These are phyloP conservation scores for Anthracocystis panici-leucophaei DNA, from an alignment of 1,284 basidiomycete species.

Conservation along the genomic window DNA sequence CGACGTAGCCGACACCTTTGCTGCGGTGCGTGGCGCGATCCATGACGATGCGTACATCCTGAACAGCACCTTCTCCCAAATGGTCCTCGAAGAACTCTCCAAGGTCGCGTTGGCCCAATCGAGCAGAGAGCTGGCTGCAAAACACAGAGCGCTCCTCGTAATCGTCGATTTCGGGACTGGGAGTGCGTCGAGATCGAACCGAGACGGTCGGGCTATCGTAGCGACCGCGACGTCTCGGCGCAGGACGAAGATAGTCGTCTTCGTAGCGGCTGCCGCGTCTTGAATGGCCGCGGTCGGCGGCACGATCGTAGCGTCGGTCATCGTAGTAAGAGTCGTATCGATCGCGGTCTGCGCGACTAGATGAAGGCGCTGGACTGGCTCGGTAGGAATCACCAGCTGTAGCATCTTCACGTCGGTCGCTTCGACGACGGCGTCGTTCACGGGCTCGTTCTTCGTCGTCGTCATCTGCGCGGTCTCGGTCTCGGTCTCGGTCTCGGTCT, in stretches of 20 bases:
- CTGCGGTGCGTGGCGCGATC: conserved; percentile 91
- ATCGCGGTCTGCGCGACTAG: conserved; percentile 33
- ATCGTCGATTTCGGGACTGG: conserved; percentile 65
- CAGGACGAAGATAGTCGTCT: conserved; percentile 25
- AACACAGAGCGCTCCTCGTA: conserved; percentile 94
- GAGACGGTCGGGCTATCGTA: conserved; percentile 38
- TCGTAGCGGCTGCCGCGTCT: conserved; percentile 30
- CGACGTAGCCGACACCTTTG: conserved; percentile 97
- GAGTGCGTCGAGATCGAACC: conserved; percentile 42
- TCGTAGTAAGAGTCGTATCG: conserved; percentile 47
- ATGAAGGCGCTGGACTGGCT: conserved; percentile 32
- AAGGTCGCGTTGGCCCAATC: conserved; percentile 92
- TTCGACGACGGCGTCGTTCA: conserved; percentile 56
- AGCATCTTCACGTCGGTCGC: conserved; percentile 30
- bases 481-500: conserved; percentile 40
- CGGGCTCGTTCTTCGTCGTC: conserved; percentile 71
- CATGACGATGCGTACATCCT: conserved; percentile 94
- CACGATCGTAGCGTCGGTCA: conserved; percentile 40
- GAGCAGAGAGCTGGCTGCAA: conserved; percentile 95
- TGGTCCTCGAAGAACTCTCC: conserved; percentile 99
- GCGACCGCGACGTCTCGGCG: conserved; percentile 27
- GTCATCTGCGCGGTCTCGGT: conserved; percentile 33
- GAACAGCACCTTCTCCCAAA: conserved; percentile 85
- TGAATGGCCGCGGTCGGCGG: conserved; percentile 17
- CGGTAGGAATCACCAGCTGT: conserved; percentile 18